A percentile compares a stretch with the other conserved stretches of the same genome.
These are phyloP conservation scores for Millerago galiae DNA, from an alignment of 805 yeast genomes.

Conservation along the genomic window DNA sequence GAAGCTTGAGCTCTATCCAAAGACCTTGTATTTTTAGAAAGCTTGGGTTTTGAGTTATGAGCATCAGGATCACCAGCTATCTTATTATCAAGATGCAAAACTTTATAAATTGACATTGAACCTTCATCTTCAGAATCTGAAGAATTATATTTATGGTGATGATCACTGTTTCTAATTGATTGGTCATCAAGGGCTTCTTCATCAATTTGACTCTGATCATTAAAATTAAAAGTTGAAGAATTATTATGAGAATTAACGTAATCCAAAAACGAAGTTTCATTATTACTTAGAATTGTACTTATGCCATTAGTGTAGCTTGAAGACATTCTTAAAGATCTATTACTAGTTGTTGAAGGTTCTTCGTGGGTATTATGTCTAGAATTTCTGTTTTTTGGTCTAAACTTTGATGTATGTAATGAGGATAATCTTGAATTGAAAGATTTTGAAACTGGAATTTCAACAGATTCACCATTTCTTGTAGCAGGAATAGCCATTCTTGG, in stretches of 20 bases:
- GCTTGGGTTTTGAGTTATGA: slow-evolving; percentile 23
- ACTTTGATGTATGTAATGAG: slow-evolving; percentile 21
- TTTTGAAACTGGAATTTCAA: slow-evolving; percentile 51
- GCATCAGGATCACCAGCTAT: slow-evolving; percentile 24
- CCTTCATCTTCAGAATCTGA: slow-evolving; percentile 51
- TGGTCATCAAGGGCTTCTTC: slow-evolving; percentile 5
- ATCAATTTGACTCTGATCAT: slow-evolving; percentile 10
- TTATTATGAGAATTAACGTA: slow-evolving; percentile 17
- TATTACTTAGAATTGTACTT: background rate
- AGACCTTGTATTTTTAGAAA: slow-evolving; percentile 37
- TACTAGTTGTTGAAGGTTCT: background rate
- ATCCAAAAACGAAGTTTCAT: slow-evolving; percentile 21
- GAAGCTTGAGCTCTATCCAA: slow-evolving; percentile 64
- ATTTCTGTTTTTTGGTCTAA: slow-evolving; percentile 11
- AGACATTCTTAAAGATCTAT: slow-evolving; percentile 3
- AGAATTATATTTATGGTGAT: background rate
- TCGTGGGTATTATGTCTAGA: background rate
- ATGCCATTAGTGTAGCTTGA: slow-evolving; percentile 1
- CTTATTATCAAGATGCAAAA: slow-evolving; percentile 33
- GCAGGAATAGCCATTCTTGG: slow-evolving; percentile 81
- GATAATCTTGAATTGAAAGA: slow-evolving; percentile 21
- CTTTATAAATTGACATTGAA: slow-evolving; percentile 60
- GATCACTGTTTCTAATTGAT: background rate
- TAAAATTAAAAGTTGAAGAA: slow-evolving; percentile 19
- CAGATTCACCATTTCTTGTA: slow-evolving; percentile 69